These are phyloP conservation scores for Hypericum perforatum DNA, from an alignment of 345 rosid genomes.

Conservation along the genomic window DNA sequence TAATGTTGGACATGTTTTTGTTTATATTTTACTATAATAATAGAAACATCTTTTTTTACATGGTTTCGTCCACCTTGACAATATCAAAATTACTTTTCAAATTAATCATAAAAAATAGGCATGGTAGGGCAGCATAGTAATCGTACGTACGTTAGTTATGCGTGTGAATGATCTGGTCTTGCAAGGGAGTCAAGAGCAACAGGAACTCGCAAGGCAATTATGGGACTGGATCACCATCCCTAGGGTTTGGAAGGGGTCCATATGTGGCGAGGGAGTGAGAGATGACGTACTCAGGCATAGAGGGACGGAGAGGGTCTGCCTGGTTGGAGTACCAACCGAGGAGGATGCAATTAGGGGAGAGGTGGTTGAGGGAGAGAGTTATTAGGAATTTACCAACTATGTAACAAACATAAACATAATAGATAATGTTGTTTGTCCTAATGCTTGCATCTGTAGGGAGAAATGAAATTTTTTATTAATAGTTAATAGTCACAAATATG, in stretches of 20 bases:
- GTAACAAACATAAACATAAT: no score
- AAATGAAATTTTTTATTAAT: no score
- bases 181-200: constrained; percentile 52
- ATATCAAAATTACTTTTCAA: no score
- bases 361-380: constrained; percentile 17
- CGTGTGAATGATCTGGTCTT: constrained; percentile 58
- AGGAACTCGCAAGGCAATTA: constrained; percentile 51
- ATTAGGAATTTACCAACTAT: no score
- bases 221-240: constrained; percentile 16
- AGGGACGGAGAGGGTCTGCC: constrained; percentile 51
- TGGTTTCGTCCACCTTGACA: no score
- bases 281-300: constrained; percentile 65
- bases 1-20: no score
- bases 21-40: no score
- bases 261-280: constrained; percentile 35
- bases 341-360: constrained; percentile 24
- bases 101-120: no score
- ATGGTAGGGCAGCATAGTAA: constrained; percentile 26
- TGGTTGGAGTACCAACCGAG: constrained; percentile 89
- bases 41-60: no score
- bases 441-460: no score
- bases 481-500: no score
- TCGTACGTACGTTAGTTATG: constrained; percentile 76
- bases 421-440: no score
- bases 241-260: constrained; percentile 28